These are phyloP conservation scores for Fusarium stilboides DNA, from an alignment of 2,329 filamentous ascomycete species.

Conservation along the genomic window DNA sequence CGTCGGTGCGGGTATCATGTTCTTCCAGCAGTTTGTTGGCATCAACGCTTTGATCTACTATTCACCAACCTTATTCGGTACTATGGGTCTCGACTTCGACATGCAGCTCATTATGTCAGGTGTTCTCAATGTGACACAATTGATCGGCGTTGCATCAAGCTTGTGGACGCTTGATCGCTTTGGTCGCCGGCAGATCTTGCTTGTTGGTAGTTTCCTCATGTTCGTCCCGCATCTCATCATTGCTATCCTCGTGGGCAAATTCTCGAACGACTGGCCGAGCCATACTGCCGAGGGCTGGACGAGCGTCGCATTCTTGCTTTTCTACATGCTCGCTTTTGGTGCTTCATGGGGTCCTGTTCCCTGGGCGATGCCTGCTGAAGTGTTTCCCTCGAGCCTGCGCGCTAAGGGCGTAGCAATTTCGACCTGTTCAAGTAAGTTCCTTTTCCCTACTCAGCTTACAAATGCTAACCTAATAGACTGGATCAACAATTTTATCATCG, in stretches of 20 bases:
- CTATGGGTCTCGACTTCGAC: conserved; percentile 63
- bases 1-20: conserved; percentile 67
- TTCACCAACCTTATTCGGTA: conserved; percentile 70
- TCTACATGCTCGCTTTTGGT: conserved; percentile 74
- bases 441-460: rapidly evolving
- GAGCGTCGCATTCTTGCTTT: conserved; percentile 54
- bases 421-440: conserved; percentile 63
- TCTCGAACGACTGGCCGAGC: conserved; percentile 44
- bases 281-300: conserved; percentile 50
- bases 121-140: conserved; percentile 51
- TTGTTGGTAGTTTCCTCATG: conserved; percentile 49
- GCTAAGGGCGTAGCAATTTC: conserved; percentile 75
- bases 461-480: conserved; percentile 58
- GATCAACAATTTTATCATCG: conserved; percentile 74
- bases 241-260: conserved; percentile 48
- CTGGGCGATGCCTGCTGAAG: conserved; percentile 67
- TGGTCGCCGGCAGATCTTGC: conserved; percentile 48
- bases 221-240: conserved; percentile 49
- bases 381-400: conserved; percentile 73
- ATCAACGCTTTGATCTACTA: conserved; percentile 69
- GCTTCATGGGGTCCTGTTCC: conserved; percentile 69
- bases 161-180: conserved; percentile 59
- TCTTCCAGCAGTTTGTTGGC: conserved; percentile 65
- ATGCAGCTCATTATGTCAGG: conserved; percentile 54
- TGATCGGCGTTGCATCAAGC: conserved; percentile 59